A percentile compares a stretch with the other conserved stretches of the same genome.
Evolutionary conservation across 441 rosid species (phyloP).

Genomic region (Euphorbia celastroides): DNA sequence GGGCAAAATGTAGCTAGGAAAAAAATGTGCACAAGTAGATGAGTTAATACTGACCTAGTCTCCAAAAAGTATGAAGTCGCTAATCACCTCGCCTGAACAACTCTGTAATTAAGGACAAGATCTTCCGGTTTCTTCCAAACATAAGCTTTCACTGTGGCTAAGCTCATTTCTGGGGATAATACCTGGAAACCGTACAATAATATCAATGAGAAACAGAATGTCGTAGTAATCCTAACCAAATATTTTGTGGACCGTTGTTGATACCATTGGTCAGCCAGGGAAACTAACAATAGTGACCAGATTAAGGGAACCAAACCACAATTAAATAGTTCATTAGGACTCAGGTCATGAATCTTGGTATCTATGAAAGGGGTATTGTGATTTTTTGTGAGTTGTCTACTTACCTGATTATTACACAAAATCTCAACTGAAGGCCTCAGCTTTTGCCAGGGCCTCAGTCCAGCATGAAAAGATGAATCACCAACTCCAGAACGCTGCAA

Average conservation of each 20-base stretch:
- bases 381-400: slow-evolving; percentile 18
- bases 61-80: slow-evolving; percentile 35
- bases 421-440: slow-evolving; percentile 88
- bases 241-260: neutral
- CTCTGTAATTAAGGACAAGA: slow-evolving; percentile 84
- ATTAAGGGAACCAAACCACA: neutral
- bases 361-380: neutral
- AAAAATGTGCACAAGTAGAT: neutral
- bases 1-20: neutral
- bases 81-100: slow-evolving; percentile 71
- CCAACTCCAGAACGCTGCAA: slow-evolving; percentile 57
- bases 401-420: slow-evolving; percentile 96
- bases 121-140: slow-evolving; percentile 99
- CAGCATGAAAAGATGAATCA: slow-evolving; percentile 65
- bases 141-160: slow-evolving; percentile 92
- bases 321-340: neutral
- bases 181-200: slow-evolving; percentile 44
- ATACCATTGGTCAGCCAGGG: neutral
- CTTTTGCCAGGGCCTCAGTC: slow-evolving; percentile 81
- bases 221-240: neutral
- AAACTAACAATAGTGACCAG: neutral
- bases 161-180: slow-evolving; percentile 94
- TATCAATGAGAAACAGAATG: neutral
- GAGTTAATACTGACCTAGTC: slow-evolving; percentile 29
- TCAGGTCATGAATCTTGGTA: neutral